Base-by-base conservation (phyloP, 768 basidiomycete genomes). In the Naematelia encephala region DNA sequence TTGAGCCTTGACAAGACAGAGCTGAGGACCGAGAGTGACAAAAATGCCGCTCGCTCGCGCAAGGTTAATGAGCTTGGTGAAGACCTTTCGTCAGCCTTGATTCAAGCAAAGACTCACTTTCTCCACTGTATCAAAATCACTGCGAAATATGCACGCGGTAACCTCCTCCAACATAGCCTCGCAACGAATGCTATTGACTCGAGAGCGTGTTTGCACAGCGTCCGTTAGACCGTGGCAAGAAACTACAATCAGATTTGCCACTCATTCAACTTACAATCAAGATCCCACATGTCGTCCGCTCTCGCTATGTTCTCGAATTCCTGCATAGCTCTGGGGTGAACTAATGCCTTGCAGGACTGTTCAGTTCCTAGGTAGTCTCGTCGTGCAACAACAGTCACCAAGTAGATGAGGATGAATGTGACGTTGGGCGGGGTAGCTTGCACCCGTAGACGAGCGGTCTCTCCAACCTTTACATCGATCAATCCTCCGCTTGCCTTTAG, bases 281-380 rank as follows among this genome's bases (percentile, higher is more conserved):
- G 43, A 53, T 73, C 69, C 72, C 72, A 73, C 60, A 70, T 63
- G 42, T 70, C 69, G 3, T 64, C 67, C 13, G 56, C 56, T 10
- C 60, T 44, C 34, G 67, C 66, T 1, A 52, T 19, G n/a, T 52
- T 16, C 26, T 61, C 63, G 22, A 29, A 52, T 13, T 60, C 60
- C 19, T 59, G 16, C 49, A 70, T 54, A 1, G 59, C 60, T 5
- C 26, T 47, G 10, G 67, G 23, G 43, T 68, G 59, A 3, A 61
- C 39, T n/a, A 73, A 46, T 13, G 27, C 55, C 50, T 66, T 68
- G 60, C 67, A 69, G 3, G 54, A 51, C 11, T 29, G 13, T 1
- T 52, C 34, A 4, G 62, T 21, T 0, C 72, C 72, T 12, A 60
- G 50, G 30, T 53, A 62, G 26, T 70, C 69, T 34, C 69, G 54